Conservation (phyloP, 169 alveolate species). For the Plasmodium adleri region DNA sequence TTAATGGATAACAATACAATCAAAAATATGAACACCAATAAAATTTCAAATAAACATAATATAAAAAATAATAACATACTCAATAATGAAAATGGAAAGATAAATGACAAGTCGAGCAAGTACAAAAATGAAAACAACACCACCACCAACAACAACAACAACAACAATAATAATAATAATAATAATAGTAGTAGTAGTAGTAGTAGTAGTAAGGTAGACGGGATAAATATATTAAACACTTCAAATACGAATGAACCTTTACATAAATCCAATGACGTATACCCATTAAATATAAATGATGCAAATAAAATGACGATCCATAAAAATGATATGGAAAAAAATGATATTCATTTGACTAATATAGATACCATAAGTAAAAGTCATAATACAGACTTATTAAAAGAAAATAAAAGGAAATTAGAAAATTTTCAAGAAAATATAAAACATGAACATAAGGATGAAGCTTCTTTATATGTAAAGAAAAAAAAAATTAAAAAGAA, state of each 20-base stretch:
- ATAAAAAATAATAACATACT: conserved; percentile 6
- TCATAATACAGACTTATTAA: neutral
- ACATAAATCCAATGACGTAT: neutral
- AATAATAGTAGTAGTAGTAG: neutral
- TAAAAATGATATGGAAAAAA: neutral
- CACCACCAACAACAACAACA: neutral
- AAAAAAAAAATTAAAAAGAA: conserved; percentile 30
- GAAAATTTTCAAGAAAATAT: conserved; percentile 22
- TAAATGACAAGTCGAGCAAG: neutral
- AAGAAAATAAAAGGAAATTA: conserved; percentile 32
- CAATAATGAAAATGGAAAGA: conserved; percentile 2
- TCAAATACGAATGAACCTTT: neutral
- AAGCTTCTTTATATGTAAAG: conserved; percentile 9
- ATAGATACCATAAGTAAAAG: conserved; percentile 4
- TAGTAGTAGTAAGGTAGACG: neutral
- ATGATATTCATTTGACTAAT: too few species aligned
- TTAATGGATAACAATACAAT: conserved; percentile 2
- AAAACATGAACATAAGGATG: conserved; percentile 47
- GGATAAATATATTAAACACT: neutral
- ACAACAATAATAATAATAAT: neutral
- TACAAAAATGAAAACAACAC: neutral
- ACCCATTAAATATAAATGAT: neutral
- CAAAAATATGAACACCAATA: conserved; percentile 1
- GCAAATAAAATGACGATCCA: neutral
- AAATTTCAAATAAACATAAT: neutral